Base-by-base conservation (phyloP, 306 rosid genomes). In the Vicia villosa region DNA sequence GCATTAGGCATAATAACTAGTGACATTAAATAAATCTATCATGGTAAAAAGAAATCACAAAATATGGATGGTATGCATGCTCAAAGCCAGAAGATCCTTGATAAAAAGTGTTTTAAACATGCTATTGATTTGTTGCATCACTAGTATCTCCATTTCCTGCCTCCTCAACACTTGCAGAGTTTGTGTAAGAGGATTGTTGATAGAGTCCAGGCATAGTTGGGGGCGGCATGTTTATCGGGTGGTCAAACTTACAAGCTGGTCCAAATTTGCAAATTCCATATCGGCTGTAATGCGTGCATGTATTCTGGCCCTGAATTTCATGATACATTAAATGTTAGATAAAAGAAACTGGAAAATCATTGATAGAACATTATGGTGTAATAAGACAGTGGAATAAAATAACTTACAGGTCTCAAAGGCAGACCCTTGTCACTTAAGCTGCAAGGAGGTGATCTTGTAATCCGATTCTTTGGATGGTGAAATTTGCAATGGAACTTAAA, bases 241-340 rank as follows among this genome's bases (percentile, higher is more conserved):
- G 98, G 62, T 90, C 91, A 59, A 59, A 93, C 88, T 71, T 88
- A 85, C 97, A 93, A 19, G 91, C 84, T 17, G 97, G 94, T 73
- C 98, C 97, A 10, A 72, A 93, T 77, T 90, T 94, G 88, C 97
- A 94, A 66, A 94, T 88, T 76, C 98, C 98, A 49, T 84, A 88
- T 45, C 89, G 88, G 67, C 92, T 84, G 80, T 86, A 94, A 74
- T 85, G 75, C 0, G 90, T 16, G 92, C 98, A 94, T 34, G 80
- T 57, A 56, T 76, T 84, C 86, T 88, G 89, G 54, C 87, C 98
- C 97, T 94, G 88, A 73, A 78, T 69, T 80, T 66, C 52, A 32
- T 32, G 43, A 73, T 9, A 45, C 41, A 38, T 49, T 37, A 21
- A 13, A 56, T 17, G 38, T 16, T 41, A 22, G 32, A 57, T 51